Percentiles rank a stretch among this genome's conserved stretches.
These are phyloP conservation scores for Westerdykella ornata DNA, from an alignment of 2,329 filamentous ascomycete genomes.

Conservation along the genomic window DNA sequence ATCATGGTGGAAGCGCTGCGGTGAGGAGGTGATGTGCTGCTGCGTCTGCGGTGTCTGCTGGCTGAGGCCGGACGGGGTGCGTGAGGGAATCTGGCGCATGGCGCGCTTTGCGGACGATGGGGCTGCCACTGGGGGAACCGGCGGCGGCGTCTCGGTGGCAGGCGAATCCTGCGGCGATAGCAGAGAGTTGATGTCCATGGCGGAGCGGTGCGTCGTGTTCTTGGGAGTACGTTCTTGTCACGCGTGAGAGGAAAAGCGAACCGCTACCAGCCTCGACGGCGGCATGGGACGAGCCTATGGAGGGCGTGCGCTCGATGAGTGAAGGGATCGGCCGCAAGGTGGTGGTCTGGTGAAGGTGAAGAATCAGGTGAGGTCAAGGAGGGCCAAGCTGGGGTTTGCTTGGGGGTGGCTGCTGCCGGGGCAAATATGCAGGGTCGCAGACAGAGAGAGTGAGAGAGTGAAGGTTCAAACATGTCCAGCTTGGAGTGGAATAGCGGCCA, in stretches of 20 bases:
- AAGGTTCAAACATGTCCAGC: constrained; percentile 8
- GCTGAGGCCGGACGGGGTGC: constrained; percentile 41
- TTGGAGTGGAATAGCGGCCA: constrained; percentile 2
- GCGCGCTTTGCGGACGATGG: constrained; percentile 29
- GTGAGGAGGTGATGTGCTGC: constrained; percentile 28
- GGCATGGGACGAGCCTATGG: constrained; percentile 6
- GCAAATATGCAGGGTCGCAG: constrained; percentile 6
- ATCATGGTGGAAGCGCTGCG: constrained; percentile 14
- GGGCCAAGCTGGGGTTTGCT: background rate
- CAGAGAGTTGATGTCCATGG: constrained; percentile 47
- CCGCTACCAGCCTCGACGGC: constrained; percentile 5
- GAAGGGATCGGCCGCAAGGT: background rate
- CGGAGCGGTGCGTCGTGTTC: constrained; percentile 4
- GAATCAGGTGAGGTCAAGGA: no score
- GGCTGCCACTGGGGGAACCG: constrained; percentile 18
- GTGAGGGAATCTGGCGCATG: constrained; percentile 31
- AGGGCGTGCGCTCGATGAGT: background rate
- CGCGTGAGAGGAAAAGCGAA: constrained; percentile 7
- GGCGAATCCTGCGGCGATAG: constrained; percentile 44
- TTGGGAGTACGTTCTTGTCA: constrained; percentile 5
- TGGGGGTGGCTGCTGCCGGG: background rate
- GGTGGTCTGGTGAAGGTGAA: no score
- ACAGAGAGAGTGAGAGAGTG: constrained; percentile 5
- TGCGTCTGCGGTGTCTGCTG: constrained; percentile 32
- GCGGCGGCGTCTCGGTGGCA: constrained; percentile 31